Base-by-base conservation (phyloP, 768 basidiomycete genomes). In the Glaciozyma martinii region DNA sequence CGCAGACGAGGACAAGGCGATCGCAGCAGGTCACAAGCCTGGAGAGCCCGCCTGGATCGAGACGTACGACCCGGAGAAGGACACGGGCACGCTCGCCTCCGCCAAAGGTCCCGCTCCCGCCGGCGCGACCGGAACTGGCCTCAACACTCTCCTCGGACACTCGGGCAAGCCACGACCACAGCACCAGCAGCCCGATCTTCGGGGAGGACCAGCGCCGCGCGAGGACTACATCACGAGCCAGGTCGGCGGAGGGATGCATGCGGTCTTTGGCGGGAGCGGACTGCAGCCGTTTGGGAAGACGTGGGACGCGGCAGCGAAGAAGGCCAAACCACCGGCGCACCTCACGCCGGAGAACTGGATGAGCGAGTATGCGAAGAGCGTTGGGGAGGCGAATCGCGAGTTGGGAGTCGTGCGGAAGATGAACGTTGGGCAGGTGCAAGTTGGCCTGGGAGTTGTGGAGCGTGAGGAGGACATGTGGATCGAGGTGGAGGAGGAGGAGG, bases 301-400 rank as follows among this genome's bases (percentile, higher is more conserved):
- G 1, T 90, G 89, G 0, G 78, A 90, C 65, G 88, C 87, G 67
- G 86, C 86, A 1, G 88, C 91, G 64, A 82, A 88, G 71, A 90
- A 92, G 77, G 85, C 86, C 30, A 75, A 87, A 72, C 76, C 83
- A 52, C 80, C 87, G n/a, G 86, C 89, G 65, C 89, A 90, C 1
- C 82, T 94, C 15, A 85, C 82, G 43, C 86, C 85, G 73, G 88
- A 92, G 71, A 94, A 94, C 73, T 98, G 92, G 92, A 93, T 97
- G 88, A 80, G 77, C 73, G 82, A 86, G 77, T 85, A 85, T 66
- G 87, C 91, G 1, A 80, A 78, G 71, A 81, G 86, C 42, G 84
- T 85, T 2, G 71, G 78, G 7, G 84, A 88, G 53, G 79, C 85
- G 50, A 86, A 85, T 56, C 78, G 81, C 21, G 67, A 72, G 59